Percentiles rank a stretch among this genome's conserved stretches.
These are phyloP conservation scores for Colletotrichum aenigma DNA, from an alignment of 2,329 filamentous ascomycete species.

Conservation along the genomic window DNA sequence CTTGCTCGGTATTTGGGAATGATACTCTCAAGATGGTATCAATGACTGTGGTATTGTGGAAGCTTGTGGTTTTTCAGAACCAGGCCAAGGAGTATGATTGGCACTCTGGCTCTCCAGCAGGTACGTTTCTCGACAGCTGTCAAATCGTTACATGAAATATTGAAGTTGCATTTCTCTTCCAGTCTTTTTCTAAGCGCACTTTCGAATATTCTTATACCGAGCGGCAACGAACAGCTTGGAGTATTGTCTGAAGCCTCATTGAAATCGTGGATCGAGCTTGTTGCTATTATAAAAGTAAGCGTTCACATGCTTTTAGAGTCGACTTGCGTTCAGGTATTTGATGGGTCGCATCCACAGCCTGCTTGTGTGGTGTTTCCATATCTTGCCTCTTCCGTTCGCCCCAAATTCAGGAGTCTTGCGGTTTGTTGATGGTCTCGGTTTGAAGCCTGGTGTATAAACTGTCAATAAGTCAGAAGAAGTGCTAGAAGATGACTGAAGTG, in stretches of 20 bases:
- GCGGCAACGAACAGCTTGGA: neutral
- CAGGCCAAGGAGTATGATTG: neutral
- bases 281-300: neutral
- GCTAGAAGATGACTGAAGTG: neutral
- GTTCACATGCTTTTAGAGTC: neutral
- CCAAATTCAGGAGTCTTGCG: neutral
- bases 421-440: neutral
- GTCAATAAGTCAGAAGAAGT: neutral
- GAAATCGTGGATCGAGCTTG: neutral
- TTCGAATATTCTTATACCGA: neutral
- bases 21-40: too few species aligned
- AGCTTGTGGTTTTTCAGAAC: neutral
- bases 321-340: neutral
- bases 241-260: neutral
- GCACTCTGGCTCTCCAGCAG: neutral
- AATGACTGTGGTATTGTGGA: neutral
- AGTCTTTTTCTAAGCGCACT: neutral
- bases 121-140: neutral
- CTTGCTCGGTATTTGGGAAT: neutral
- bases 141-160: neutral
- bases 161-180: too few species aligned
- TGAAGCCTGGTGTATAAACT: neutral
- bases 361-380: neutral
- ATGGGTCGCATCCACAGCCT: rapidly evolving
- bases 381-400: neutral